A percentile compares a stretch with the other conserved stretches of the same genome.
phyloP scores from a whole-genome alignment of 2,329 filamentous ascomycete genomes.

The Cladosporium sp. region DNA sequence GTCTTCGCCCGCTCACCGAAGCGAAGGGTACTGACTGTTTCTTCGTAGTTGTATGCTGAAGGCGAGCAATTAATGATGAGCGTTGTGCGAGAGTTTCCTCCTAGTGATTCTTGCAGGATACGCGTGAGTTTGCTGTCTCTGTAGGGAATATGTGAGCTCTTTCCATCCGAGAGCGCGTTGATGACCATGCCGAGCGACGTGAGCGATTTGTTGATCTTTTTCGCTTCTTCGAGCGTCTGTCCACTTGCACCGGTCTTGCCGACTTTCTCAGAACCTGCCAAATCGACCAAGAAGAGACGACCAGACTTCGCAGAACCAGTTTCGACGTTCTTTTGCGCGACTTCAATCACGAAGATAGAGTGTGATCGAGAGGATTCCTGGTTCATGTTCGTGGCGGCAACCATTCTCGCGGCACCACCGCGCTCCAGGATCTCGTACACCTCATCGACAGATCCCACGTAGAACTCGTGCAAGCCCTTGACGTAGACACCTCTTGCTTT shows the following conservation, averaged over 20 bases:
- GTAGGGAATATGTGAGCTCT: slow-evolving; percentile 94
- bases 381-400: slow-evolving; percentile 98
- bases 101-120: slow-evolving; percentile 94
- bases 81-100: slow-evolving; percentile 97
- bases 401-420: slow-evolving; percentile 84
- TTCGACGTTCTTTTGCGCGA: slow-evolving; percentile 97
- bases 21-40: slow-evolving; percentile 86
- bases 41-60: slow-evolving; percentile 94
- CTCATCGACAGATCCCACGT: slow-evolving; percentile 91
- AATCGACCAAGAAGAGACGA: slow-evolving; percentile 93
- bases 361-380: slow-evolving; percentile 97
- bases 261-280: slow-evolving; percentile 97
- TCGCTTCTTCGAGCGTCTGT: slow-evolving; percentile 95
- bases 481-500: slow-evolving; percentile 96
- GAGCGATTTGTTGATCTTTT: slow-evolving; percentile 99
- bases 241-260: slow-evolving; percentile 97
- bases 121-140: slow-evolving; percentile 97
- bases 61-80: slow-evolving; percentile 99
- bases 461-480: slow-evolving; percentile 90
- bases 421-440: slow-evolving; percentile 96
- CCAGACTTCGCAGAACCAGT: slow-evolving; percentile 95
- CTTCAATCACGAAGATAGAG: slow-evolving; percentile 95
- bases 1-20: slow-evolving; percentile 97
- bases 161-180: slow-evolving; percentile 93
- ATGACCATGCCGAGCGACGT: slow-evolving; percentile 99